Percentiles rank a stretch among this genome's conserved stretches.
phyloP scores from a whole-genome alignment of 306 rosid species.

The Dalbergia cochinchinensis region DNA sequence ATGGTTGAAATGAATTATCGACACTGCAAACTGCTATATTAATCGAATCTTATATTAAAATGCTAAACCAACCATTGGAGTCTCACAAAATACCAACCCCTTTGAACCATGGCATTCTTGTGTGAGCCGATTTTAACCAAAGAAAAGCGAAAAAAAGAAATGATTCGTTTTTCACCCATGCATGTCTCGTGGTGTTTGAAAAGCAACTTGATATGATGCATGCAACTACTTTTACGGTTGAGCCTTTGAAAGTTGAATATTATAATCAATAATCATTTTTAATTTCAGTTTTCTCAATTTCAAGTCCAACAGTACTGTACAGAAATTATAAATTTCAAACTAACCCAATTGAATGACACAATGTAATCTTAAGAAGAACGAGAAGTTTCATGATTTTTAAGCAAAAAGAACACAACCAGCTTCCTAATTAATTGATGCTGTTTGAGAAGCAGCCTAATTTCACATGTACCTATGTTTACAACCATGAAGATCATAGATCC shows the following conservation, averaged over 20 bases:
- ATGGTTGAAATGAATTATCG: neutral
- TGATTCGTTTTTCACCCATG: neutral
- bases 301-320: neutral
- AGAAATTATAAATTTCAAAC: neutral
- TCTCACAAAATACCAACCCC: neutral
- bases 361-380: neutral
- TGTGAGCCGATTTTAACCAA: neutral
- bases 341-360: neutral
- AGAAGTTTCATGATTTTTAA: neutral
- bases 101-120: neutral
- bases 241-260: neutral
- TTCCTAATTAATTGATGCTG: neutral
- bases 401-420: neutral
- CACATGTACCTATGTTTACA: no score
- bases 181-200: neutral
- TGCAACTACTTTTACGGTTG: neutral
- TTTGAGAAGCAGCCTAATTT: neutral
- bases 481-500: no score
- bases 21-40: neutral
- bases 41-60: neutral
- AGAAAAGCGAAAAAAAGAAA: neutral
- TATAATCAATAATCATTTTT: conserved; percentile 2
- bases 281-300: conserved; percentile 8
- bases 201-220: neutral
- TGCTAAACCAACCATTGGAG: neutral